phyloP scores from a whole-genome alignment of 805 yeast species.

The Priceomyces haplophilus region DNA sequence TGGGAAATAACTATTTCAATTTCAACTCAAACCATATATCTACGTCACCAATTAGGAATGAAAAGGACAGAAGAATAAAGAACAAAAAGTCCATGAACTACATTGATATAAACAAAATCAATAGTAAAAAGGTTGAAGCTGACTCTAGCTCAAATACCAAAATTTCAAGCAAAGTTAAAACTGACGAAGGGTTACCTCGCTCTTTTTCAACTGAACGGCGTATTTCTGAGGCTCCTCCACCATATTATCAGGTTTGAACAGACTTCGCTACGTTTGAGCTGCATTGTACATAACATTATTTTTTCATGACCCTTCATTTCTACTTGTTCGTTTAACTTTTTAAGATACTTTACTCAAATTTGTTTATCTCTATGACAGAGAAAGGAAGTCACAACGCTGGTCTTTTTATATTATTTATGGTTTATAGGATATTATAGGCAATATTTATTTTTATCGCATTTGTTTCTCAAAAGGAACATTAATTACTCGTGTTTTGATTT shows the following conservation, averaged over 20 bases:
- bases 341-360: too few relatives aligned
- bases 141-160: background rate
- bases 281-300: background rate
- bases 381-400: too few relatives aligned
- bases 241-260: slow-evolving; percentile 20
- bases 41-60: slow-evolving; percentile 27
- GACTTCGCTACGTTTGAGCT: slow-evolving; percentile 6
- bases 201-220: background rate
- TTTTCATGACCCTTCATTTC: too few relatives aligned
- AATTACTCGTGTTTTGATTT: slow-evolving; percentile 1
- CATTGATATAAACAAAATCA: slow-evolving; percentile 21
- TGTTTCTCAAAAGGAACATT: background rate
- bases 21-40: slow-evolving; percentile 22
- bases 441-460: background rate
- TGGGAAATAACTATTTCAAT: slow-evolving; percentile 37
- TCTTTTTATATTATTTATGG: background rate
- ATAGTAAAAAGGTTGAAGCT: slow-evolving; percentile 2
- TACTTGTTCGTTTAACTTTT: too few relatives aligned
- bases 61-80: slow-evolving; percentile 6
- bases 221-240: slow-evolving; percentile 19
- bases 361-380: too few relatives aligned
- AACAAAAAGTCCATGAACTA: slow-evolving; percentile 21
- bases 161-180: background rate
- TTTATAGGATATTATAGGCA: background rate
- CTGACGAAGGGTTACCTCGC: background rate